Evolutionary conservation across 192 early-diverging fungal genomes (phyloP), one percentile per base, ranked within the genome.

Genomic region (Globomyces pollinis-pini): DNA sequence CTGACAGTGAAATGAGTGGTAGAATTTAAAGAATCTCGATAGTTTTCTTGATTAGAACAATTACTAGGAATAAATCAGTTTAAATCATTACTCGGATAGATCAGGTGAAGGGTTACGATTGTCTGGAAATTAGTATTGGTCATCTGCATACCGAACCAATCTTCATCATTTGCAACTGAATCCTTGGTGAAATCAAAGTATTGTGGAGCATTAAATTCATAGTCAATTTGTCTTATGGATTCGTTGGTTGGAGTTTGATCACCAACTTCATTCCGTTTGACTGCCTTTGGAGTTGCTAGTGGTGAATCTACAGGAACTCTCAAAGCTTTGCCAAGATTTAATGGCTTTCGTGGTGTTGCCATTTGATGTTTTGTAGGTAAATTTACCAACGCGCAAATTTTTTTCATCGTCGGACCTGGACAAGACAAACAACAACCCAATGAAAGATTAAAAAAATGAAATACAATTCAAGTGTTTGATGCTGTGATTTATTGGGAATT

Each of bases 151-250:
- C 74, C 74, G 66, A 76, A 76, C 74, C 74, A 76, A 23, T 31
- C 32, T 42, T 76, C 74, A 12, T 38, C 39, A 1, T 54, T 55
- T 28, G 68, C 57, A 18, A 26, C 45, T 8, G 34, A 49, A 3
- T 69, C 54, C 3, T 66, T 16, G 1, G 50, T 18, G 63, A 76
- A 76, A 47, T 76, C 74, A 41, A 66, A 58, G 53, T 50, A 74
- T 21, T 67, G 57, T 15, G 74, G 74, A 7, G 74, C 74, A 24
- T 72, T 35, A 53, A 76, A 73, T 42, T 76, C 74, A 32, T 66
- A 51, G 3, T 16, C 3, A 12, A 26, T 20, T 26, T 20, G 28
- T 26, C 28, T 20, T n/a, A n/a, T n/a, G 11, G 44, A 47, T 51
- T 51, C 28, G 1, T 31, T 11, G 3, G 28, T 51, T 33, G 50